Conservation (phyloP, 2,329 filamentous ascomycete genomes). For the Massarina eburnea region DNA sequence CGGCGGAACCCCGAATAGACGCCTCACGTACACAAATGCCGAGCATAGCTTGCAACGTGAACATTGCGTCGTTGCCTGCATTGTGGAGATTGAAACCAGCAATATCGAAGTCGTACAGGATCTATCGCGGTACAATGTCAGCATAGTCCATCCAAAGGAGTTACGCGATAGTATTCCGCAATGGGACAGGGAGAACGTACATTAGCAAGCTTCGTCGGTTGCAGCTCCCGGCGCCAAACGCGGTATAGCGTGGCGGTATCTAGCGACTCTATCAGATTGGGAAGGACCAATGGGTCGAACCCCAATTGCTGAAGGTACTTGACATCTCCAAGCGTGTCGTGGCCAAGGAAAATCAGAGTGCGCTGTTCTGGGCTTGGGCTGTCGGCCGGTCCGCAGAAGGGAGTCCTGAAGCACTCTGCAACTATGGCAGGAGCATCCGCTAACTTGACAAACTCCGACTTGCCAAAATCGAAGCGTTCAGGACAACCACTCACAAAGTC, state of each 20-base stretch:
- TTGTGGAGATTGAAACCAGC: conserved; percentile 73
- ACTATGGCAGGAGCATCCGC: conserved; percentile 50
- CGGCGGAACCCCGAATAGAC: conserved; percentile 32
- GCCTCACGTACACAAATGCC: conserved; percentile 57
- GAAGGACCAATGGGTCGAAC: conserved; percentile 58
- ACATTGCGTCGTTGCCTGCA: conserved; percentile 81
- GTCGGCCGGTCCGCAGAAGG: conserved; percentile 47
- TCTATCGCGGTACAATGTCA: too few species aligned
- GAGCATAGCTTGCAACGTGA: conserved; percentile 74
- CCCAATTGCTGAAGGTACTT: conserved; percentile 66
- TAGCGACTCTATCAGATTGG: conserved; percentile 62
- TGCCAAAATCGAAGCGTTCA: conserved; percentile 71
- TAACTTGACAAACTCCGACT: conserved; percentile 57
- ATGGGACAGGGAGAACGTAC: too few species aligned
- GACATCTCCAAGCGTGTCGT: conserved; percentile 70
- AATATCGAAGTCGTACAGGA: conserved; percentile 68
- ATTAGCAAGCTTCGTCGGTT: conserved; percentile 59
- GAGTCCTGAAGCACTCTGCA: conserved; percentile 59
- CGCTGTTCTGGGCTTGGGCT: conserved; percentile 43
- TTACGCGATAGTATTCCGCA: too few species aligned
- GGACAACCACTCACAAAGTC: conserved; percentile 73
- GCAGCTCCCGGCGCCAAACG: conserved; percentile 56
- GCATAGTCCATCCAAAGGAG: too few species aligned
- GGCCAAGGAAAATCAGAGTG: conserved; percentile 76
- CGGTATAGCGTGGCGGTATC: conserved; percentile 76